Evolutionary conservation across 805 yeast genomes (phyloP).

Genomic region (Zygotorulaspora chibaensis): DNA sequence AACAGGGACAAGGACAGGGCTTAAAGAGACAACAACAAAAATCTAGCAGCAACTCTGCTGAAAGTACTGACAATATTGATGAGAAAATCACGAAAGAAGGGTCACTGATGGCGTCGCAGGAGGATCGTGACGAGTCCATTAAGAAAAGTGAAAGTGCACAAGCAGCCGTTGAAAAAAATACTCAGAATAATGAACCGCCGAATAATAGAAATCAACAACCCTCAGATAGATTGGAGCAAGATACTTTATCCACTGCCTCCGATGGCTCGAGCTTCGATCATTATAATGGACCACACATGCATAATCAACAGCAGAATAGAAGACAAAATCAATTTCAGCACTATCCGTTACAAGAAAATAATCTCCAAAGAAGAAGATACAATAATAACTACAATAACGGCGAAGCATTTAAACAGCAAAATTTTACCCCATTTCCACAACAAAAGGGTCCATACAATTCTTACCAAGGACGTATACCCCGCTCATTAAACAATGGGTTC

Average conservation of each 20-base stretch:
- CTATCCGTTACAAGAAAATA: slow-evolving; percentile 13
- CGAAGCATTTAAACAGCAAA: slow-evolving; percentile 14
- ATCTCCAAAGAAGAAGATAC: slow-evolving; percentile 24
- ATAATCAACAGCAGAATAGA: slow-evolving; percentile 9
- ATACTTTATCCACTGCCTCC: background rate
- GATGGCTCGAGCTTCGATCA: background rate
- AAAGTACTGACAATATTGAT: background rate
- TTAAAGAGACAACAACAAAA: slow-evolving; percentile 10
- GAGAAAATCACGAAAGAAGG: slow-evolving; percentile 1
- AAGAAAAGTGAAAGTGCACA: background rate
- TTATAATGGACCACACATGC: slow-evolving; percentile 2
- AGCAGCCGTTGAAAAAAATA: background rate
- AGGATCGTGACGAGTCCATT: background rate
- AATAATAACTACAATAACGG: slow-evolving; percentile 16
- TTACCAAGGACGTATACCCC: slow-evolving; percentile 16
- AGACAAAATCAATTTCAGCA: slow-evolving; percentile 12
- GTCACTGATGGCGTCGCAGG: background rate
- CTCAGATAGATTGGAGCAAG: background rate
- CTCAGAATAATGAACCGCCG: background rate
- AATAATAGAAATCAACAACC: background rate
- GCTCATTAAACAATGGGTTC: slow-evolving; percentile 11
- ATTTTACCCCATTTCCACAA: slow-evolving; percentile 3
- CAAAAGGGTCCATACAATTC: slow-evolving; percentile 7
- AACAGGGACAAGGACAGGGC: slow-evolving; percentile 10
- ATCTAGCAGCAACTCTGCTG: background rate